Percentiles rank a stretch among this genome's conserved stretches.
Evolutionary conservation across 768 basidiomycete species (phyloP).

Genomic region (Russula griseocarnosa): DNA sequence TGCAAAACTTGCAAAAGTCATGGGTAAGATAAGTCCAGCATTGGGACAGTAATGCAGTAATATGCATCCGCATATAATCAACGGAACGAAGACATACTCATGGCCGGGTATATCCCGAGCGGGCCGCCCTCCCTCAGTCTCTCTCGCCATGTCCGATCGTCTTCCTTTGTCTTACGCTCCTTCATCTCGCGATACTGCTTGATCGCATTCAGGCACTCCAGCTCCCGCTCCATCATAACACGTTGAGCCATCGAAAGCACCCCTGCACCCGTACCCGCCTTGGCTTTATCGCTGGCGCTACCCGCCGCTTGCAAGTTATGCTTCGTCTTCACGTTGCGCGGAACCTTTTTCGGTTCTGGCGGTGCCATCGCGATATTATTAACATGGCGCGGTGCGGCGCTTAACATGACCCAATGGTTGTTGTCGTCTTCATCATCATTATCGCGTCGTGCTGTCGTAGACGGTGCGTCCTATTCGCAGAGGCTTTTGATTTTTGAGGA

Average conservation of each 20-base stretch:
- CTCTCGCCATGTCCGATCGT: not conserved
- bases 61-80: no score
- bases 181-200: constrained; percentile 66
- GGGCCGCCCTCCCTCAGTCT: no score
- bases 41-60: no score
- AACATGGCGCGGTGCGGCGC: constrained; percentile 58
- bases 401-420: constrained; percentile 36
- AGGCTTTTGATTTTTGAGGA: no score
- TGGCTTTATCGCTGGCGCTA: not conserved
- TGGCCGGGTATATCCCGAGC: no score
- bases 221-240: constrained; percentile 70
- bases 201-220: constrained; percentile 64
- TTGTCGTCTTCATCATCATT: not conserved
- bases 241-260: constrained; percentile 73
- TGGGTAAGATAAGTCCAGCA: no score
- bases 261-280: constrained; percentile 30
- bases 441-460: not conserved
- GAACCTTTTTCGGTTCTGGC: constrained; percentile 54
- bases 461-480: not conserved
- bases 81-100: no score
- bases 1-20: no score
- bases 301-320: not conserved
- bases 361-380: constrained; percentile 71
- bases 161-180: constrained; percentile 38
- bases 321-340: constrained; percentile 42